phyloP scores from a whole-genome alignment of 371 early-diverging fungal species.

The Mucor racemosus region DNA sequence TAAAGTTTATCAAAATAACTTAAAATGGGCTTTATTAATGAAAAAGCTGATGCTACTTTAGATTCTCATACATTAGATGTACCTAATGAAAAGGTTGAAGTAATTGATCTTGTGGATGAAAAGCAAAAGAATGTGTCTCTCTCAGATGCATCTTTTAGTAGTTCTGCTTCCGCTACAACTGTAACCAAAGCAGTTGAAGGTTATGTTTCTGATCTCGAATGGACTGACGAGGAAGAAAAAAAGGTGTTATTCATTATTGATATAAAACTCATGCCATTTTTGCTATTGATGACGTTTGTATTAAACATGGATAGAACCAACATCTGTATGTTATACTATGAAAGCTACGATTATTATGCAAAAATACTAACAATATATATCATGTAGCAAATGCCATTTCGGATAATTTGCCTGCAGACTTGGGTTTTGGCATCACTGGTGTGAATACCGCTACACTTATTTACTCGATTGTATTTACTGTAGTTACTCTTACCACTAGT shows the following conservation, averaged over 20 bases:
- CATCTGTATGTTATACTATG: conserved; percentile 3
- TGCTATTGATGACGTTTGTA: conserved; percentile 31
- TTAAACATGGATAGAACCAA: conserved; percentile 15
- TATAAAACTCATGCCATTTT: conserved; percentile 34
- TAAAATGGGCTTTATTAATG: neutral
- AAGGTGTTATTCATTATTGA: conserved; percentile 35
- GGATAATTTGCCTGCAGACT: conserved; percentile 41
- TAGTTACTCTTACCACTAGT: conserved; percentile 49
- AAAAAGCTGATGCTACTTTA: neutral
- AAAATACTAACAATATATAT: neutral
- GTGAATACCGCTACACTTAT: conserved; percentile 42
- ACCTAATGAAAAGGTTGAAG: neutral
- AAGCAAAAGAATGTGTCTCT: neutral
- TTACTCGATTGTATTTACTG: conserved; percentile 42
- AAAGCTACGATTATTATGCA: neutral
- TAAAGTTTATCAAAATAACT: neutral
- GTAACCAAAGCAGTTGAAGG: neutral
- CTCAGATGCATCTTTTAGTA: neutral
- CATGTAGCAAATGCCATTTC: conserved; percentile 51
- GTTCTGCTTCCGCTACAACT: neutral
- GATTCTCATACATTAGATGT: neutral
- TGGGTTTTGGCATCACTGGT: conserved; percentile 47
- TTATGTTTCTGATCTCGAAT: conserved; percentile 27
- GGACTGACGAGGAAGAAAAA: conserved; percentile 42
- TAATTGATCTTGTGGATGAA: neutral